These are phyloP conservation scores for Geotrichum restrictum DNA, from an alignment of 1,139 yeast species.

Conservation along the genomic window DNA sequence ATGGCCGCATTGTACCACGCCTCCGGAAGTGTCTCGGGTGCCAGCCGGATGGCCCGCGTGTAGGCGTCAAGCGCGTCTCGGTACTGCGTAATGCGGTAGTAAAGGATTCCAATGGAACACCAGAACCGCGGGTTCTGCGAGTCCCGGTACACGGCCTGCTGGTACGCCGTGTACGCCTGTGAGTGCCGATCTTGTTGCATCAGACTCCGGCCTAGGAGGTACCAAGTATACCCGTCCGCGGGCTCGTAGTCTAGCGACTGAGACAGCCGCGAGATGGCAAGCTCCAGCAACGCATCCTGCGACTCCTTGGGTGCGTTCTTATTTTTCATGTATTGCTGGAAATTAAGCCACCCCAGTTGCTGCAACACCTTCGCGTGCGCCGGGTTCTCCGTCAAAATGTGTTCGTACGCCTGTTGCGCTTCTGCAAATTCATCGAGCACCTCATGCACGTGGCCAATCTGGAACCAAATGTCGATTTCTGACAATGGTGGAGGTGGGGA, in stretches of 20 bases:
- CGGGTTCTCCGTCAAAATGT: conserved; percentile 83
- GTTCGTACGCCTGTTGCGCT: conserved; percentile 92
- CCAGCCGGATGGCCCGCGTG: conserved; percentile 89
- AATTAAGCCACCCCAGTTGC: conserved; percentile 91
- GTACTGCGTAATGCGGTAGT: conserved; percentile 92
- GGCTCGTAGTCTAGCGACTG: conserved; percentile 87
- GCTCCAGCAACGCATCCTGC: conserved; percentile 69
- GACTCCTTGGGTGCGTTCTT: conserved; percentile 43
- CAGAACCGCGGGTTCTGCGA: conserved; percentile 96
- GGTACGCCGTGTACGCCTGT: conserved; percentile 96
- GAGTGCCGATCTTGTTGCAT: conserved; percentile 94
- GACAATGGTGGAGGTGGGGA: conserved; percentile 95
- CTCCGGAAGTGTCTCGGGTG: conserved; percentile 84
- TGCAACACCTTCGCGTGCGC: conserved; percentile 94
- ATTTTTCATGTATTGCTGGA: conserved; percentile 49
- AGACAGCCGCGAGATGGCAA: conserved; percentile 74
- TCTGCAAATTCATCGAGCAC: conserved; percentile 87
- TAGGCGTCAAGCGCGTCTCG: conserved; percentile 96
- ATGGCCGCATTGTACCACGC: conserved; percentile 99
- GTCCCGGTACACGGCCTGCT: conserved; percentile 96
- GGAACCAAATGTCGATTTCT: conserved; percentile 97
- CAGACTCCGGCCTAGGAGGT: conserved; percentile 90
- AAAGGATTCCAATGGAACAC: conserved; percentile 97
- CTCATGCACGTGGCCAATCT: conserved; percentile 91
- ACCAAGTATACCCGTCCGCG: conserved; percentile 95